Evolutionary conservation across 495 filamentous ascomycete genomes (phyloP), one percentile per base, ranked within the genome.

Genomic region (Talaromyces proteolyticus): DNA sequence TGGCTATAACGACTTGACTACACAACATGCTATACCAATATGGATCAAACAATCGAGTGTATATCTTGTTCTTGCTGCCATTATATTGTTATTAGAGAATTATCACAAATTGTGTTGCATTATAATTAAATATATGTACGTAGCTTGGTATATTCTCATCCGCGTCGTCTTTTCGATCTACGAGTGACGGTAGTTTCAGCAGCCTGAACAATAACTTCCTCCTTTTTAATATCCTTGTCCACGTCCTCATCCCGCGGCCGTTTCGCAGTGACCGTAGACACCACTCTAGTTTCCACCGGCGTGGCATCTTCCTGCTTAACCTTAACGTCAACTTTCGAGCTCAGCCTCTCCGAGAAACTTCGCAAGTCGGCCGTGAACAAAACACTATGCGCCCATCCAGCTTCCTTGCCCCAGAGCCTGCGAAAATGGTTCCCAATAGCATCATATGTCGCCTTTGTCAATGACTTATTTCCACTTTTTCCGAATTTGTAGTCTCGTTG

Each of bases 361-460:
- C 82, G 86, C 42, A 99, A 66, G 63, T 99, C 91, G 3, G 93
- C 94, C 0, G 93, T 93, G 63, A 99, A 99, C 4, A 99, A 76
- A 16, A 98, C 94, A 36, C 85, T 92, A 66, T 99, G 93, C 1
- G 93, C 94, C 94, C 94, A 99, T 1, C 93, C 93, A 8, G 93
- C 93, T 56, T 97, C 88, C 25, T 85, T 80, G 0, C 93, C 93
- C 94, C 94, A 97, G 4, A 97, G 77, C 44, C 79, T 80, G 24
- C 93, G 79, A 64, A 97, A 97, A 58, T 93, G 84, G 53, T 95
- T 85, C 3, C 86, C 94, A 38, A 99, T 79, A 6, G 91, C 88
- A 57, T 91, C 84, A 61, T 97, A 96, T 46, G 88, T 93, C 21
- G 78, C 79, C 59, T 92, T 92, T 14, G 83, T 95, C 49, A 99